Evolutionary conservation across 257 asterid genomes (phyloP), one percentile per base, ranked within the genome.

Genomic region (Nicotiana paniculata): DNA sequence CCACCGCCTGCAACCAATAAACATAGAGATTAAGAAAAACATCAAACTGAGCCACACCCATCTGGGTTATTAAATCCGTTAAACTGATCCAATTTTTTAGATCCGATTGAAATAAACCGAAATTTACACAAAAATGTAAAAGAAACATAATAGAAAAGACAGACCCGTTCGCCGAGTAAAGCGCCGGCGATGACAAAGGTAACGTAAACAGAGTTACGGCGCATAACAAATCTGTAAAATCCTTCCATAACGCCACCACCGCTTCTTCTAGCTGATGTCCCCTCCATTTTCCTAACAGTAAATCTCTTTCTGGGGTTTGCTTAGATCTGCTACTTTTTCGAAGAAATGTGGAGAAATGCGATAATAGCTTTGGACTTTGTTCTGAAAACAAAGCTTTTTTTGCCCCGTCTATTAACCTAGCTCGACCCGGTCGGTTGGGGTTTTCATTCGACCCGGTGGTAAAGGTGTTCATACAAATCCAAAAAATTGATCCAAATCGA

Each of bases 151-250:
- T 39, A 16, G 1, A 67, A 43, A 37, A 6, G 59, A 83, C 91
- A 53, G 51, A 64, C 82, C 83, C 83, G 37, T 81, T 81, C 83
- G 5, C 57, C 78, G 17, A 81, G 78, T 5, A 81, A 53, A 81
- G 83, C 78, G 15, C 83, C 83, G 15, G 83, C 78, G 37, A 81
- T 66, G 83, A 81, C 78, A 70, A 81, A 66, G 57, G 79, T 81
- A 32, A 89, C 97, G 77, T 92, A 92, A 66, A 95, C 88, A 43
- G 98, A 91, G 81, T 91, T 93, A 13, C 98, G 95, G 83, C 98
- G 97, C 98, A 95, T 90, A 77, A 95, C 58, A 62, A 93, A 57
- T 54, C 92, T 86, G 89, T 95, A 95, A 80, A 95, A 55, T 59
- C 96, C 95, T 83, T 95, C 99, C 89, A 91, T 84, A 63, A 87